Evolutionary conservation across 768 basidiomycete species (phyloP).

Genomic region (Mrakia frigida): DNA sequence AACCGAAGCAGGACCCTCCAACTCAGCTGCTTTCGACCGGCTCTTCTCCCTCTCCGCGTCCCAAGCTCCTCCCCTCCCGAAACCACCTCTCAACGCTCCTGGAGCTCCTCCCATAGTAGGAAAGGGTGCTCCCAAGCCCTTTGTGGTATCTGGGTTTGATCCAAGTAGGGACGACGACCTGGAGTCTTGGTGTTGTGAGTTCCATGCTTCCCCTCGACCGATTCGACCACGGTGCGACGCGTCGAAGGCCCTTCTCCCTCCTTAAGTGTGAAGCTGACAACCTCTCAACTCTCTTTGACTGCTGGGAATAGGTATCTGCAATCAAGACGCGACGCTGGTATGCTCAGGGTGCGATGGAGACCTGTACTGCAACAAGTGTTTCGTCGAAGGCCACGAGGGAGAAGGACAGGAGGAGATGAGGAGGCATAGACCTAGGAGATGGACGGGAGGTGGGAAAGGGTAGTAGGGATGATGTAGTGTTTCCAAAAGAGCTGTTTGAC

Average conservation of each 20-base stretch:
- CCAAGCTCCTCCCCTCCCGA: background rate
- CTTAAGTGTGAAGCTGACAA: background rate
- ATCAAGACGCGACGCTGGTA: conserved; percentile 1
- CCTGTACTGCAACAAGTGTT: conserved; percentile 8
- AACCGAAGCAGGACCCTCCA: background rate
- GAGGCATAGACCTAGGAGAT: background rate
- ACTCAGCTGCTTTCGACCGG: background rate
- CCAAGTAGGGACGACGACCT: background rate
- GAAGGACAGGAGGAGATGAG: conserved; percentile 7
- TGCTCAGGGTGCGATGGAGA: conserved; percentile 18
- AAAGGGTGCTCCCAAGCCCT: conserved; percentile 1
- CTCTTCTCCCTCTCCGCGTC: conserved; percentile 8
- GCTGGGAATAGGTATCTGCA: background rate
- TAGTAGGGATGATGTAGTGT: background rate
- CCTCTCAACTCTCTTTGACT: background rate
- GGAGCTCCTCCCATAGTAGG: background rate
- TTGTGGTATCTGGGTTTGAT: background rate
- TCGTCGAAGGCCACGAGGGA: background rate
- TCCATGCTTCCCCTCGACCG: background rate
- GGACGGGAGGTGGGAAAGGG: background rate
- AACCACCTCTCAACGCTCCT: background rate
- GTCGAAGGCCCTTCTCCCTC: background rate
- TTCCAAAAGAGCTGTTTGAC: background rate
- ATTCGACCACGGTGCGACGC: too few relatives aligned
- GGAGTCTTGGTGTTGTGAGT: conserved; percentile 18